Conservation (phyloP, 192 early-diverging fungal species). For the Rhizophagus clarus region DNA sequence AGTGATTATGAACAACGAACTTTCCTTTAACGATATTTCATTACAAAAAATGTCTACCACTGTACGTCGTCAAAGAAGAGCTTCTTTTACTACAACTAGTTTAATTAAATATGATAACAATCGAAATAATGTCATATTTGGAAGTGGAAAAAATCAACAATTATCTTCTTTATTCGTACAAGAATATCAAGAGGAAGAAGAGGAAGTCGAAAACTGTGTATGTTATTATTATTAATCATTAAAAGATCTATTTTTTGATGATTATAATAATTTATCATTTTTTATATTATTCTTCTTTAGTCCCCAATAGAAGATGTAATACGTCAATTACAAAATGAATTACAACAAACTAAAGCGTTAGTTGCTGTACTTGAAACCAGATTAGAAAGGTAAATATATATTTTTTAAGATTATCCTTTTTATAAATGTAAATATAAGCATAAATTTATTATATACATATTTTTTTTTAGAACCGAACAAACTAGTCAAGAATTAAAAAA, state of each 20-base stretch:
- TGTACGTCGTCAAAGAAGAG: background rate
- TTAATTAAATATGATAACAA: background rate
- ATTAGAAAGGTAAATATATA: conserved; percentile 1
- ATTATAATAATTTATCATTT: background rate
- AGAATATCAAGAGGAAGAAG: background rate
- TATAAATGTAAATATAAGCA: background rate
- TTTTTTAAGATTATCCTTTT: background rate
- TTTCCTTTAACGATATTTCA: background rate
- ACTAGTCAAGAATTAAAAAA: conserved; percentile 22
- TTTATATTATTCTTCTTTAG: background rate
- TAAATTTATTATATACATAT: background rate
- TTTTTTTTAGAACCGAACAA: conserved; percentile 10
- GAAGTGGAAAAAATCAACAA: background rate
- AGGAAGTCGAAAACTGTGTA: background rate
- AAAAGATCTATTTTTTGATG: too few relatives aligned
- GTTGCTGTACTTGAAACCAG: conserved; percentile 1
- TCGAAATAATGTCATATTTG: background rate
- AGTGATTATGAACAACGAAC: background rate
- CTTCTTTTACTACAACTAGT: background rate
- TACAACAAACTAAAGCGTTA: conserved; percentile 6
- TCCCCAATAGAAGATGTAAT: background rate
- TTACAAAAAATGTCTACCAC: background rate
- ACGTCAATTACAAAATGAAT: background rate
- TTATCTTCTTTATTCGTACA: background rate
- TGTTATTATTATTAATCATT: too few relatives aligned